Evolutionary conservation across 2,329 filamentous ascomycete genomes (phyloP), one percentile per base, ranked within the genome.

Genomic region (Beauveria pseudobassiana): DNA sequence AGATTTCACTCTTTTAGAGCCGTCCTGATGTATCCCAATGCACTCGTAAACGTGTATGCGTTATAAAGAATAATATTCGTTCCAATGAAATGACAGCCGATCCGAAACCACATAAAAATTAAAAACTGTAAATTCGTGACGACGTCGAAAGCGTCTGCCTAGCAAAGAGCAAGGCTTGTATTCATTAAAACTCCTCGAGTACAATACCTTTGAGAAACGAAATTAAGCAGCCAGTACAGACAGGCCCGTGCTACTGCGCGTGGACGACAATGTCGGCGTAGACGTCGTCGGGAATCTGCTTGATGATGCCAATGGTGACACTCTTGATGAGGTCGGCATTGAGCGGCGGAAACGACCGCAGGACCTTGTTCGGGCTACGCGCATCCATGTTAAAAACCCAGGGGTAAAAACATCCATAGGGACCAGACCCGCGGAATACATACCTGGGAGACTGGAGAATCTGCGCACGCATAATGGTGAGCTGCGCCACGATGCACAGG

Each of bases 401-500:
- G n/a, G n/a, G n/a, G n/a, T n/a, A 48, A 38, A 60, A 34, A 34
- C 62, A 57, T 43, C 8, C 16, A 43, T 43, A n/a, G 10, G 9
- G 42, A 38, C 34, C 34, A n/a, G n/a, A n/a, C n/a, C n/a, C n/a
- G n/a, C n/a, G n/a, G n/a, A n/a, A n/a, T 59, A 50, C 80, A 66
- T 78, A 96, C 93, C 90, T 96, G 7, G 89, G 83, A 62, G 90
- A 96, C 62, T 86, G 86, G 67, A 99, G 77, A 59, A 99, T 87
- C 64, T 91, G 87, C 62, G 93, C 88, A 63, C 93, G 82, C 76
- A 97, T 91, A 69, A 96, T 84, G 54, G 97, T 88, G 58, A 99
- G 79, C 76, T 99, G 95, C 16, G 93, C 93, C 18, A 98, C 95
- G 65, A 99, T 97, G 73, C 95, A 98, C 24, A 99, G 77, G 61